phyloP scores from a whole-genome alignment of 805 yeast genomes.

The Lipomyces yamadae region DNA sequence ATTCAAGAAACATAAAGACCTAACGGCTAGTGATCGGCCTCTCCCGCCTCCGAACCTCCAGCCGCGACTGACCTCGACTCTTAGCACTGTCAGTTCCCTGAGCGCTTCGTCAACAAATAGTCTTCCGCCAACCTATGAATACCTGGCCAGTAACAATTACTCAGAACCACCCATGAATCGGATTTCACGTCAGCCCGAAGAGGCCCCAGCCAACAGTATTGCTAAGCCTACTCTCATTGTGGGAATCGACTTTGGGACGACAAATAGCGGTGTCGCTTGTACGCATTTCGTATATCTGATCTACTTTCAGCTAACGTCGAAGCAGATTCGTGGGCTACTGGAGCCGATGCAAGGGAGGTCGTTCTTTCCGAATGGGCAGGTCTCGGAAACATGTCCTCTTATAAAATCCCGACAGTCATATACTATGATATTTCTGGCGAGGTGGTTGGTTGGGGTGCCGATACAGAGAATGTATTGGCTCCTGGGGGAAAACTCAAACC shows the following conservation, averaged over 20 bases:
- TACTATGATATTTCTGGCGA: slow-evolving; percentile 27
- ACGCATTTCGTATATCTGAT: background rate
- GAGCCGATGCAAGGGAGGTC: slow-evolving; percentile 6
- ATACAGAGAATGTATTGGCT: slow-evolving; percentile 14
- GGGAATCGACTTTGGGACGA: slow-evolving; percentile 37
- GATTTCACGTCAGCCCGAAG: background rate
- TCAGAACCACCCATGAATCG: background rate
- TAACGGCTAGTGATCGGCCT: background rate
- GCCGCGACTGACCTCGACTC: background rate
- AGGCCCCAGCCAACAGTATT: background rate
- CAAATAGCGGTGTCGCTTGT: slow-evolving; percentile 32
- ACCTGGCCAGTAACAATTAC: background rate
- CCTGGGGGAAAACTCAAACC: slow-evolving; percentile 19
- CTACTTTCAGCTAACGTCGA: background rate
- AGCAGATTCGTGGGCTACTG: slow-evolving; percentile 19
- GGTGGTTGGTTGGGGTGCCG: slow-evolving; percentile 32
- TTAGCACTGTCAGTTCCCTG: background rate
- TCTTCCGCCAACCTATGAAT: background rate
- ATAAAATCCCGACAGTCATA: slow-evolving; percentile 30
- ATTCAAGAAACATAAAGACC: background rate
- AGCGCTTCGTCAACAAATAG: background rate
- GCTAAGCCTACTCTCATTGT: slow-evolving; percentile 18
- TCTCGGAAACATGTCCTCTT: slow-evolving; percentile 18
- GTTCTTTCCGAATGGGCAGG: slow-evolving; percentile 30
- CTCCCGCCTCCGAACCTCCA: background rate